A percentile compares a stretch with the other conserved stretches of the same genome.
phyloP scores from a whole-genome alignment of 2,329 filamentous ascomycete genomes.

The Gaeumannomyces sp. region DNA sequence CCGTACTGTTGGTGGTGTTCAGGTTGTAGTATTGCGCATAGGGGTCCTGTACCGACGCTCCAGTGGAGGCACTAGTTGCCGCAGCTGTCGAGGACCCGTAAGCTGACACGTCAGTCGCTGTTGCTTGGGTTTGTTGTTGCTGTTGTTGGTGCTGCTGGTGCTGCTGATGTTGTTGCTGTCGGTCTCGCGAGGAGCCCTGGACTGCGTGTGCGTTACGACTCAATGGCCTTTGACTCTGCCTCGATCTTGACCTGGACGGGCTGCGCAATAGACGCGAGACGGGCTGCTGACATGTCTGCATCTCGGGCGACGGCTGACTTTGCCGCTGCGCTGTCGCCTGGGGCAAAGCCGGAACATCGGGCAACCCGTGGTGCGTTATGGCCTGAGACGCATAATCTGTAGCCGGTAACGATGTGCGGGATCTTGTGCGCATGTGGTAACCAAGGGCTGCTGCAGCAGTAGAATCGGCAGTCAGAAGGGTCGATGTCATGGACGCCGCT shows the following conservation, averaged over 20 bases:
- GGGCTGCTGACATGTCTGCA: conserved; percentile 18
- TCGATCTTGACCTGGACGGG: conserved; percentile 25
- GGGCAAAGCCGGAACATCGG: conserved; percentile 14
- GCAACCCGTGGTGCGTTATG: conserved; percentile 14
- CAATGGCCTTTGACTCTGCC: conserved; percentile 28
- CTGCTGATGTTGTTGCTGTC: conserved; percentile 15
- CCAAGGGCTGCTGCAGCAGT: neutral
- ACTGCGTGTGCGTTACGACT: conserved; percentile 9
- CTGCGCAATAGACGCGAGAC: conserved; percentile 20
- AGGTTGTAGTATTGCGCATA: conserved; percentile 16
- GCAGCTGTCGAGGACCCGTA: conserved; percentile 14
- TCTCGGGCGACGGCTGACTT: conserved; percentile 24
- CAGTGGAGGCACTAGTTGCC: conserved; percentile 4
- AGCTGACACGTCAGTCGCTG: conserved; percentile 13
- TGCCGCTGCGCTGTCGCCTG: conserved; percentile 20
- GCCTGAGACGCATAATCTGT: conserved; percentile 15
- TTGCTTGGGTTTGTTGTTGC: conserved; percentile 8
- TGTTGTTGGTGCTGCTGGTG: conserved; percentile 4
- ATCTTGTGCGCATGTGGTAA: conserved; percentile 11
- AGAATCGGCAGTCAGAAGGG: neutral
- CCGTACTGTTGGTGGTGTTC: conserved; percentile 13
- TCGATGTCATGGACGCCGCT: neutral
- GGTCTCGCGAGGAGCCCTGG: conserved; percentile 15
- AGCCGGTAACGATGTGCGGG: conserved; percentile 17
- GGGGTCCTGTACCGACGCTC: conserved; percentile 22